Base-by-base conservation (phyloP, 2,329 filamentous ascomycete species). In the Coniochaeta ligniaria region DNA sequence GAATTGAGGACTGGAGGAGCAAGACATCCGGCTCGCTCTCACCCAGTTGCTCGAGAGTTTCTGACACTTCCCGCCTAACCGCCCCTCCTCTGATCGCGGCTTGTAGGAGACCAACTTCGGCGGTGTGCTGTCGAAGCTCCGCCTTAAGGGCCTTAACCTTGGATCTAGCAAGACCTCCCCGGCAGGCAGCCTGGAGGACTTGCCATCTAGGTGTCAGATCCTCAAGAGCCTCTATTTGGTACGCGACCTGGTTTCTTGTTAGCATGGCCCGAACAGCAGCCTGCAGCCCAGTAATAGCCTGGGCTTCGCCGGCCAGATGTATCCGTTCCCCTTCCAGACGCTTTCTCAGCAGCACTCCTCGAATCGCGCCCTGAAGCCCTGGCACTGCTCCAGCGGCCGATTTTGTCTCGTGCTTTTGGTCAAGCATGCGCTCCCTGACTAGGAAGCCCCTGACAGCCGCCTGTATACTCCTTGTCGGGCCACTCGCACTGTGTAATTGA, bases 391-490 rank as follows among this genome's bases (percentile, higher is more conserved):
- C 78, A 65, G 81, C 75, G 59, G 79, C 75, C 64, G 78, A 72
- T 64, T 75, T 76, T 20, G 83, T 85, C 69, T 84, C 82, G 63
- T 78, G 74, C 67, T 83, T 81, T 73, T 85, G 85, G 63, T 76
- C 76, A 58, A 77, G 72, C 62, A 89, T 74, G 57, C 76, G 76
- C 70, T 84, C 82, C 55, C 89, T 84, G 61, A 83, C 74, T 63
- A 92, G 75, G 65, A 86, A 88, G 28, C 89, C 90, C 67, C 87
- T 82, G 68, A 89, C 83, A 63, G 82, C 73, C 70, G 85, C 83
- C 71, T 89, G 86, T 55, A 92, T 82, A 65, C 85, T 80, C 50
- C 83, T 80, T 60, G 92, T 82, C 57, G 87, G 84, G 59, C 84
- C 84, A 64, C 81, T 83, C 59, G 83, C 87, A 62, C 80, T 78